These are phyloP conservation scores for Raffaelea arxii DNA, from an alignment of 2,329 filamentous ascomycete genomes.

Conservation along the genomic window DNA sequence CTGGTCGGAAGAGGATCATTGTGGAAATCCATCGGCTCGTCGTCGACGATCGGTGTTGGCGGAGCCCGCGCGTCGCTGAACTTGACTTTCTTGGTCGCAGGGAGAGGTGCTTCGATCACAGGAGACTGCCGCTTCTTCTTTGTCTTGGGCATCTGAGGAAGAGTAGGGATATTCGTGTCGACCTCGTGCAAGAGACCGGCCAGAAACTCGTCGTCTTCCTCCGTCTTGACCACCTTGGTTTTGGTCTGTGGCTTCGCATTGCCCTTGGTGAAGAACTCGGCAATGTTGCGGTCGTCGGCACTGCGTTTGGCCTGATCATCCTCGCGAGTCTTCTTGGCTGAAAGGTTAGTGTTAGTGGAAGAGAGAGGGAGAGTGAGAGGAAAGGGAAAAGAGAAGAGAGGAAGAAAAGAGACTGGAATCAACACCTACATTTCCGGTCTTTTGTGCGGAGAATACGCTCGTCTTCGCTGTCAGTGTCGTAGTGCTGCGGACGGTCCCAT, in stretches of 20 bases:
- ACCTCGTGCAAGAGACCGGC: conserved; percentile 77
- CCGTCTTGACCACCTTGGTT: conserved; percentile 70
- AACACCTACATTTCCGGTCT: conserved; percentile 38
- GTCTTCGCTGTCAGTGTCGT: conserved; percentile 69
- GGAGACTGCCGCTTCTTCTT: conserved; percentile 64
- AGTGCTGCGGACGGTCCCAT: conserved; percentile 63
- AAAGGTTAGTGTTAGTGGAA: background rate
- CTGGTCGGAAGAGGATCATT: conserved; percentile 25
- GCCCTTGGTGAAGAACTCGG: conserved; percentile 85
- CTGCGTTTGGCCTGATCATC: conserved; percentile 79
- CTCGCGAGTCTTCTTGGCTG: conserved; percentile 79
- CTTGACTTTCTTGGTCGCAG: conserved; percentile 46
- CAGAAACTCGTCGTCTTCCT: conserved; percentile 85
- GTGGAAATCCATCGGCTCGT: conserved; percentile 40
- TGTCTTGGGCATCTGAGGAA: conserved; percentile 49
- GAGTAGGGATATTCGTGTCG: conserved; percentile 58
- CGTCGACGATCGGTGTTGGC: conserved; percentile 35
- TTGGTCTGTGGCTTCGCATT: conserved; percentile 58
- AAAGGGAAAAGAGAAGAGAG: background rate
- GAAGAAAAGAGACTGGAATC: background rate
- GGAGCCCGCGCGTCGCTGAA: conserved; percentile 37
- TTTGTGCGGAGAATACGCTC: conserved; percentile 39
- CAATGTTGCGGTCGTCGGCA: conserved; percentile 83
- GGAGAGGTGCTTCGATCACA: conserved; percentile 66
- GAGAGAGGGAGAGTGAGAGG: background rate